Conservation (phyloP, 2,329 filamentous ascomycete species). For the Ciborinia camelliae region DNA sequence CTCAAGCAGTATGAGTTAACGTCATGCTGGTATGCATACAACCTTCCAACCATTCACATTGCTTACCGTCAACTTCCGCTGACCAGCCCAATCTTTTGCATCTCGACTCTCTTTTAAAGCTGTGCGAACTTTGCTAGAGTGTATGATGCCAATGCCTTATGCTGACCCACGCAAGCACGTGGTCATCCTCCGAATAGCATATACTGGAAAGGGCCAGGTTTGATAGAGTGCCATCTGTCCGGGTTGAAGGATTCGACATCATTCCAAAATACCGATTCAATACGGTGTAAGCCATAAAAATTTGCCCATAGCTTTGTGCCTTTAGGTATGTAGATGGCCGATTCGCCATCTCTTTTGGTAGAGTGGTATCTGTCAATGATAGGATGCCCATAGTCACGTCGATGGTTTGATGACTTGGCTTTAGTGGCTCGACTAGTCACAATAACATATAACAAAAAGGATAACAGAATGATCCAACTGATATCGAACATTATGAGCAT, state of each 20-base stretch:
- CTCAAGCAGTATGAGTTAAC: background rate
- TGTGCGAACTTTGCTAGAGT: constrained; percentile 20
- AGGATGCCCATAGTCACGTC: background rate
- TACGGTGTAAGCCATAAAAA: constrained; percentile 8
- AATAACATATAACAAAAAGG: background rate
- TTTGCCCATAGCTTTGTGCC: constrained; percentile 9
- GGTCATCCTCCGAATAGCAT: constrained; percentile 68
- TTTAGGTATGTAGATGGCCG: constrained; percentile 21
- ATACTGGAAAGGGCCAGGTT: constrained; percentile 65
- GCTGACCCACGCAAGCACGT: constrained; percentile 61
- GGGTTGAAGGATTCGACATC: constrained; percentile 69
- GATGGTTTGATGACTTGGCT: background rate
- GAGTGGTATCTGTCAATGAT: constrained; percentile 18
- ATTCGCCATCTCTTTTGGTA: constrained; percentile 22
- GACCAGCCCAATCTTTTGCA: constrained; percentile 7
- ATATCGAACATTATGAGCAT: background rate
- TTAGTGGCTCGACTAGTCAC: background rate
- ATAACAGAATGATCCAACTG: background rate
- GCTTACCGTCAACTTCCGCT: constrained; percentile 13
- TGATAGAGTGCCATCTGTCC: constrained; percentile 60
- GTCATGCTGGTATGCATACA: constrained; percentile 3
- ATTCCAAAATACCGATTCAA: constrained; percentile 55
- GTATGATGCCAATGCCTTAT: constrained; percentile 21
- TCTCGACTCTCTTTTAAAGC: constrained; percentile 17
- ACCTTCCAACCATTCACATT: constrained; percentile 17